Evolutionary conservation across 257 asterid genomes (phyloP), one percentile per base, ranked within the genome.

Genomic region (Craterostigma plantagineum): DNA sequence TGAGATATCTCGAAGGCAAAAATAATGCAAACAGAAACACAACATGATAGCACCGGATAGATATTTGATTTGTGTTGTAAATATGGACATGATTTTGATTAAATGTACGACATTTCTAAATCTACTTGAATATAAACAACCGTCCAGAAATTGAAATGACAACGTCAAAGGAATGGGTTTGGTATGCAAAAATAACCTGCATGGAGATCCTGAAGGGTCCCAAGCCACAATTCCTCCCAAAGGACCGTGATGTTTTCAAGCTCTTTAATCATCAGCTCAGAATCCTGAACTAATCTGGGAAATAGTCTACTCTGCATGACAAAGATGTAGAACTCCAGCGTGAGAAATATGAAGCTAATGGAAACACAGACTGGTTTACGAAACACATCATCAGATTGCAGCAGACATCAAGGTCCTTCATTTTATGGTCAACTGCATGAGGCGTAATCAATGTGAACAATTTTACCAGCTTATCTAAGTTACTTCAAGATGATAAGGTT

Each of bases 161-260:
- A 48, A 51, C 23, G 56, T 42, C 48, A 60, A 46, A 55, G 48
- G 49, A 59, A 42, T 46, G 49, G 18, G 43, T 49, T 13, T 33
- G 41, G 46, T 27, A 16, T 38, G 7, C 33, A 49, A 35, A 36
- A 33, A 13, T 53, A 52, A 75, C 95, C 98, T 63, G 86, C 91
- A 66, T 90, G 98, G 67, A 90, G 92, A 72, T 82, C 98, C 62
- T 90, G 98, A 63, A 90, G 93, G 14, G 98, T 90, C 60, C 92
- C 92, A 53, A 90, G 83, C 98, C 98, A 90, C 62, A 90, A 53
- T 59, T 90, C 98, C 71, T 83, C 98, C 98, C 98, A 90, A 53
- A 90, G 95, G 54, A 90, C 92, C 43, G 98, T 76, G 49, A 90
- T 86, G 61, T 74, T 76, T 63, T 79, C 95, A 59, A 90, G 95